Base-by-base conservation (phyloP, 2,329 filamentous ascomycete genomes). In the Fusarium cicatricum region DNA sequence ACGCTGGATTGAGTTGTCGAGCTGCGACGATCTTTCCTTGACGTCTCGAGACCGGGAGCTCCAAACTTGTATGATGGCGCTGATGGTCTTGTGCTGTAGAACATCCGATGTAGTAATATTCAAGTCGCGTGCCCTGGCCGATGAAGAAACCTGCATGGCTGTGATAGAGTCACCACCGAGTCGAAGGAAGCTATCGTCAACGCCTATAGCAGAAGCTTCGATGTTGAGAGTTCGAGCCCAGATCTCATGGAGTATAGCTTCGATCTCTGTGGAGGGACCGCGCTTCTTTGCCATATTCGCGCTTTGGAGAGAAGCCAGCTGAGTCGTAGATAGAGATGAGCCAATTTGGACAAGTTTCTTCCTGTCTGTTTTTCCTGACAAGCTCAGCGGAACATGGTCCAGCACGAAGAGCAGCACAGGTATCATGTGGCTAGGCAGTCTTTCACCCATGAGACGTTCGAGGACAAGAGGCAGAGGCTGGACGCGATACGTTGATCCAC, bases 121-220 rank as follows among this genome's bases (percentile, higher is more conserved):
- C 5, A 59, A 32, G 9, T 48, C 44, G 3, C 38, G 44, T 14
- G 41, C 26, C 1, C 55, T 51, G 7, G 48, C 55, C 5, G 41
- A 41, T 2, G 52, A 40, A 11, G 50, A 45, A 3, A 60, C 28
- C 41, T 62, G 52, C 55, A 57, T 84, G 2, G 80, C 80, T 0
- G 73, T 62, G 3, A 82, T 75, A 0, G 80, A 82, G 59, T 82
- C 78, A 17, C 80, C 80, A 9, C 80, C 80, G 0, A 81, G 71
- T 0, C 72, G 72, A 67, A 82, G 80, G 65, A 83, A 82, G 65
- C 77, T 80, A 52, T 81, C 76, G 16, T 53, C 42, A 5, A 41
- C 11, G 2, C 42, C 42, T 9, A 53, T 53, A 11, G 40, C n/a
- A 11, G 17, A 15, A 3, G 14, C 32, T 6, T 32, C 33, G 15